phyloP scores from a whole-genome alignment of 2,329 filamentous ascomycete species.

The Hypoxylon sp. region DNA sequence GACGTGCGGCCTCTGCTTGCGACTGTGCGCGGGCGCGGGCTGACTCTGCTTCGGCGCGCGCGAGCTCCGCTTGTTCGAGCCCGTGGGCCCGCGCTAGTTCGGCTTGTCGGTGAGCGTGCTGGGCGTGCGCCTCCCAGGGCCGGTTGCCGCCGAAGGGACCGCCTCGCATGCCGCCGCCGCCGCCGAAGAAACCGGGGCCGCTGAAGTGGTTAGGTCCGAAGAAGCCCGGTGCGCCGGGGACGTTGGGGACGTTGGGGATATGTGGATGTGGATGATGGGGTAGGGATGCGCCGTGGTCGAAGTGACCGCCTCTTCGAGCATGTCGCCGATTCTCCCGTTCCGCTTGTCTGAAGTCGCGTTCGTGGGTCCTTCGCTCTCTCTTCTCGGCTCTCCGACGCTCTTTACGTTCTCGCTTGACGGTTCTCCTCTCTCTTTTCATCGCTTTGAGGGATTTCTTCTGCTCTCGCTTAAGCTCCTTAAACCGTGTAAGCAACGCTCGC shows the following conservation, averaged over 20 bases:
- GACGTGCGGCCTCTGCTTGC: slow-evolving; percentile 10
- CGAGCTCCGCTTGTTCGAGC: slow-evolving; percentile 2
- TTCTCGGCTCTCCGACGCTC: slow-evolving; percentile 47
- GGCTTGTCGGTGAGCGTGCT: slow-evolving; percentile 17
- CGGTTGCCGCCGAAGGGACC: slow-evolving; percentile 13
- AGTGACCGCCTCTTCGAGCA: neutral
- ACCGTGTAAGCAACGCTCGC: slow-evolving; percentile 59
- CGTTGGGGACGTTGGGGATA: neutral
- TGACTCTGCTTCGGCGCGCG: slow-evolving; percentile 10
- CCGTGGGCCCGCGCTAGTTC: slow-evolving; percentile 6
- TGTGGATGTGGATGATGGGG: neutral
- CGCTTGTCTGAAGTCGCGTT: slow-evolving; percentile 17
- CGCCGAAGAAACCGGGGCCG: slow-evolving; percentile 16
- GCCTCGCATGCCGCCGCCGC: slow-evolving; percentile 19
- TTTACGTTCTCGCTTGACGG: slow-evolving; percentile 51
- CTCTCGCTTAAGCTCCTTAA: slow-evolving; percentile 61
- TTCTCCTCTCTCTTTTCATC: slow-evolving; percentile 53
- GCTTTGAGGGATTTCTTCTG: slow-evolving; percentile 57
- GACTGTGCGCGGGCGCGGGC: slow-evolving; percentile 3
- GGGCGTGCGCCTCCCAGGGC: slow-evolving; percentile 32
- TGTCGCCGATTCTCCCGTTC: slow-evolving; percentile 19
- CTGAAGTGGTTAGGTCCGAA: slow-evolving; percentile 19
- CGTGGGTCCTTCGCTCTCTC: slow-evolving; percentile 51
- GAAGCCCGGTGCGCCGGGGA: neutral
- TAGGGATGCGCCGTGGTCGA: neutral